Conservation (phyloP, 1,284 basidiomycete species). For the Ustilago xerochloae region DNA sequence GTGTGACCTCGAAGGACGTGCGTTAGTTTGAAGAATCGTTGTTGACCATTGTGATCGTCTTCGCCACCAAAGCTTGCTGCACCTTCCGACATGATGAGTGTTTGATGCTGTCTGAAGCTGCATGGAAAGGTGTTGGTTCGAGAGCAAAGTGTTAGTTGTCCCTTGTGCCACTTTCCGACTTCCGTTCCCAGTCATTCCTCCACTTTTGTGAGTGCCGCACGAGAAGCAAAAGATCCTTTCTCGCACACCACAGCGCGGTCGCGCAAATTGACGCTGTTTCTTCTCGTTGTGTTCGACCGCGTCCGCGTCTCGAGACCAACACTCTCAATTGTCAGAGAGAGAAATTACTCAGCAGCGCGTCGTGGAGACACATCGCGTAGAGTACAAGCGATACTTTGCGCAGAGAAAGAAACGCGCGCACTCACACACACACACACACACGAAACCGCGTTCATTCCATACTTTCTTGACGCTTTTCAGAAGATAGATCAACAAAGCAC, state of each 20-base stretch:
- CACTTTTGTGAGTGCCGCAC: not conserved
- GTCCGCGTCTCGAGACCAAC: slow-evolving; percentile 7
- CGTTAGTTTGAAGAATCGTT: slow-evolving; percentile 16
- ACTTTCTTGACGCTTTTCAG: not conserved
- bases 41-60: not conserved
- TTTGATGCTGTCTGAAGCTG: not conserved
- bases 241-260: too few relatives aligned
- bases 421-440: not conserved
- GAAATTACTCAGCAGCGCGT: slow-evolving; percentile 16
- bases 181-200: not conserved
- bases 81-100: not conserved
- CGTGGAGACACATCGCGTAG: slow-evolving; percentile 18
- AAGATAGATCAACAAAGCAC: not conserved
- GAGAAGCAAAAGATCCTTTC: slow-evolving; percentile 7
- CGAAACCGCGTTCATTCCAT: not conserved
- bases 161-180: slow-evolving; percentile 1
- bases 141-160: not conserved
- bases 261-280: slow-evolving; percentile 2
- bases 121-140: not conserved
- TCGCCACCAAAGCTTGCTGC: not conserved
- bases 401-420: not conserved
- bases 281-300: too few relatives aligned
- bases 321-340: not conserved
- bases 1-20: slow-evolving; percentile 33
- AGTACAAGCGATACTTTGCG: not conserved